Evolutionary conservation across 2,329 filamentous ascomycete species (phyloP).

Genomic region (Xenoacremonium recifei): DNA sequence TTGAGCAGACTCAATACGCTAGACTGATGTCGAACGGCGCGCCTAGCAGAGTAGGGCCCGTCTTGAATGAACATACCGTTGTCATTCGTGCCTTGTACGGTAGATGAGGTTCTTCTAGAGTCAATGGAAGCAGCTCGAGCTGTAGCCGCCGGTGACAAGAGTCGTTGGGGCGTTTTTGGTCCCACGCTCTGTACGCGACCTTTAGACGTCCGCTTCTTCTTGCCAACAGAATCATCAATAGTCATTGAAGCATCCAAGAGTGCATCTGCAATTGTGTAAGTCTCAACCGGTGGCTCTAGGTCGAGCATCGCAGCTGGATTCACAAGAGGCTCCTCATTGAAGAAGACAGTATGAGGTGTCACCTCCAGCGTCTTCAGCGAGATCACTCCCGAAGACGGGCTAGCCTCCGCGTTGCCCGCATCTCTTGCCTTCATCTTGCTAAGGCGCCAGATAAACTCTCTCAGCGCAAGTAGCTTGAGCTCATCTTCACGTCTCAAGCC

Average conservation of each 20-base stretch:
- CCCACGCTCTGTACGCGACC: slow-evolving; percentile 40
- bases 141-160: slow-evolving; percentile 30
- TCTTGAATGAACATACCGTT: slow-evolving; percentile 38
- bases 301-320: slow-evolving; percentile 33
- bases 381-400: slow-evolving; percentile 49
- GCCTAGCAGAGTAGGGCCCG: slow-evolving; percentile 41
- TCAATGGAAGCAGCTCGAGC: slow-evolving; percentile 35
- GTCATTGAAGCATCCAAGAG: slow-evolving; percentile 88
- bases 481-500: slow-evolving; percentile 84
- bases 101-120: slow-evolving; percentile 36
- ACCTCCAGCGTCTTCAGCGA: slow-evolving; percentile 73
- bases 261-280: slow-evolving; percentile 85
- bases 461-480: slow-evolving; percentile 78
- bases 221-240: slow-evolving; percentile 66
- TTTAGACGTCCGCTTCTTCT: slow-evolving; percentile 49
- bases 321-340: slow-evolving; percentile 70
- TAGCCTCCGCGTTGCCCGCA: slow-evolving; percentile 33
- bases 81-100: slow-evolving; percentile 25
- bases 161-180: slow-evolving; percentile 26
- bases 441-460: slow-evolving; percentile 89
- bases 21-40: slow-evolving; percentile 53
- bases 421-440: slow-evolving; percentile 68
- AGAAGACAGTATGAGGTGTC: slow-evolving; percentile 85
- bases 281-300: slow-evolving; percentile 35
- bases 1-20: slow-evolving; percentile 61